A percentile compares a stretch with the other conserved stretches of the same genome.
Conservation (phyloP, 2,329 filamentous ascomycete genomes). For the Penicillium sp. region DNA sequence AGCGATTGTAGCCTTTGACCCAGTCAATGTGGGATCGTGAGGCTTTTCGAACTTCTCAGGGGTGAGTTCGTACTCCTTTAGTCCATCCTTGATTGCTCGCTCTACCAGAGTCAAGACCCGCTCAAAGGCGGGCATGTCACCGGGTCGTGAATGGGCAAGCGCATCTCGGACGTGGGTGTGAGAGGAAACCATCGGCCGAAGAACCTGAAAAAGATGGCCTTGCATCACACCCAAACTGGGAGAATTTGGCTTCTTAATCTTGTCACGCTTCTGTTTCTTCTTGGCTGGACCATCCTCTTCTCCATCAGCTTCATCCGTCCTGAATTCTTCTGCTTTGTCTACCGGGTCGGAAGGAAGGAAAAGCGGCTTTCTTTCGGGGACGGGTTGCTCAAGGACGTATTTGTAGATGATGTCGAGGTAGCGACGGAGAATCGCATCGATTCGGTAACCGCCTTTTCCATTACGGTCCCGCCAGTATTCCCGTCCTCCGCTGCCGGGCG, state of each 20-base stretch:
- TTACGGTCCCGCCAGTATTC: conserved; percentile 85
- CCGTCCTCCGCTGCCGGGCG: conserved; percentile 63
- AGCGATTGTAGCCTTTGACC: conserved; percentile 62
- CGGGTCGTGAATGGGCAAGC: conserved; percentile 67
- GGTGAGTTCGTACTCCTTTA: conserved; percentile 63
- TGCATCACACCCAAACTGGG: conserved; percentile 80
- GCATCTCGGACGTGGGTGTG: conserved; percentile 84
- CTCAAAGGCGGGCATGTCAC: conserved; percentile 76
- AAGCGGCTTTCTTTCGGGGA: conserved; percentile 67
- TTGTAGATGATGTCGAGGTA: conserved; percentile 89
- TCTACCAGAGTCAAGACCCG: conserved; percentile 74
- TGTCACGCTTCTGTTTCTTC: conserved; percentile 49
- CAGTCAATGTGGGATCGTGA: conserved; percentile 35
- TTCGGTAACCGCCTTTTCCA: conserved; percentile 79
- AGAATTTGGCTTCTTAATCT: conserved; percentile 49
- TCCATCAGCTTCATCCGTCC: conserved; percentile 34
- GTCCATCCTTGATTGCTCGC: conserved; percentile 67
- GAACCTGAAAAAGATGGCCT: conserved; percentile 87
- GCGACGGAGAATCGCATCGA: conserved; percentile 82
- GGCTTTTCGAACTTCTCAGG: conserved; percentile 40
- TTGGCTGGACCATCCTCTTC: conserved; percentile 51
- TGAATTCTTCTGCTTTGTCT: conserved; percentile 20
- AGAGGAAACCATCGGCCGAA: conserved; percentile 75
- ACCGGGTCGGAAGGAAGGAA: conserved; percentile 63
- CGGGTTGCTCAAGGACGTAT: conserved; percentile 67